A percentile compares a stretch with the other conserved stretches of the same genome.
These are phyloP conservation scores for Aspergillus wentii DNA, from an alignment of 495 filamentous ascomycete species.

Conservation along the genomic window DNA sequence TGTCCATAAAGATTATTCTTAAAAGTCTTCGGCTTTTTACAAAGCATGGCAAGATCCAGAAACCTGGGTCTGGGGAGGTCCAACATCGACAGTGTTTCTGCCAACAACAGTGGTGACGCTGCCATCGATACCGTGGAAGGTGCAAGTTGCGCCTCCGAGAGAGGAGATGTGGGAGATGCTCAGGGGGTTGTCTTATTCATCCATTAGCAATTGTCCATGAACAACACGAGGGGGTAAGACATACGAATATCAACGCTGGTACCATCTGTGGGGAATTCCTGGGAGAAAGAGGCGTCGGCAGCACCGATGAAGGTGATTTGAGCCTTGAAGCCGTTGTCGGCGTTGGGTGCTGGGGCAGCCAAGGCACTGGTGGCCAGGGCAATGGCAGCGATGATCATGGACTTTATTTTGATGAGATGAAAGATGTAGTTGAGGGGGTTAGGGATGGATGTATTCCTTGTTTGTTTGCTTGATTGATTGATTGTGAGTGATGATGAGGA, in stretches of 20 bases:
- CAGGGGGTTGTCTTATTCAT: conserved; percentile 13
- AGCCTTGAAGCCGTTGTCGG: background rate
- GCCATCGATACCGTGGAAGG: conserved; percentile 20
- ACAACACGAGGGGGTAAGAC: background rate
- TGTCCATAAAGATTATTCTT: too few species aligned
- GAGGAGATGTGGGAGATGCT: conserved; percentile 17
- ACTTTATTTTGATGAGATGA: conserved; percentile 7
- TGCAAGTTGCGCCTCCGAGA: conserved; percentile 7
- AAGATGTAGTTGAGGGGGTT: too few species aligned
- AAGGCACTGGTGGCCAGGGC: conserved; percentile 7
- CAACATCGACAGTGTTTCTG: conserved; percentile 18
- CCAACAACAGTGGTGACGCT: conserved; percentile 14
- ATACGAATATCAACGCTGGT: conserved; percentile 15
- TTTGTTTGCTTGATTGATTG: too few species aligned
- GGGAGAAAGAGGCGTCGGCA: conserved; percentile 19
- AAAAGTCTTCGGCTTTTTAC: too few species aligned
- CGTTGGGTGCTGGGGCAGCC: conserved; percentile 3
- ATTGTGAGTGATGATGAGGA: too few species aligned
- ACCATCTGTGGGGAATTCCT: conserved; percentile 20
- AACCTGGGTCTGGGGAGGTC: conserved; percentile 34
- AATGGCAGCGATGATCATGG: conserved; percentile 5
- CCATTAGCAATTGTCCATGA: conserved; percentile 1
- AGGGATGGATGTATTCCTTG: too few species aligned
- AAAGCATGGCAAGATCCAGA: conserved; percentile 22
- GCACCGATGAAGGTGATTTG: conserved; percentile 22